Conservation (phyloP, 768 basidiomycete species). For the Russula brevipes region DNA sequence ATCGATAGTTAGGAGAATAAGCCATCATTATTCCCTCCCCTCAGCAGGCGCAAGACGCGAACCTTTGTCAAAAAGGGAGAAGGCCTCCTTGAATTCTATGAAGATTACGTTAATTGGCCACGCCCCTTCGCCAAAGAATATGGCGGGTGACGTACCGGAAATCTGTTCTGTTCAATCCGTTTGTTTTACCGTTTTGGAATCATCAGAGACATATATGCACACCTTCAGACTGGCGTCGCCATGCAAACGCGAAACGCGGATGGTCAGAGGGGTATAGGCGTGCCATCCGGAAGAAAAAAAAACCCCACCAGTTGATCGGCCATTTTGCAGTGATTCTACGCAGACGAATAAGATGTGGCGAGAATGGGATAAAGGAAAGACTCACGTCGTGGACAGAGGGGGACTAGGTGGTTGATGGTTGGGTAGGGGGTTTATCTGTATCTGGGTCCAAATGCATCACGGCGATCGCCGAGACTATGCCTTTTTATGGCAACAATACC, state of each 20-base stretch:
- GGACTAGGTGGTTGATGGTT: neutral
- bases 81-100: slow-evolving; percentile 96
- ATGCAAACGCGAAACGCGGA: neutral
- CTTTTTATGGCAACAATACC: neutral
- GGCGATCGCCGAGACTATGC: slow-evolving; percentile 14
- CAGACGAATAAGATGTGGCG: neutral
- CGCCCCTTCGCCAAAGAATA: neutral
- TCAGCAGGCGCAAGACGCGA: slow-evolving; percentile 25
- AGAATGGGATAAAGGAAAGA: neutral
- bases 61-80: slow-evolving; percentile 97
- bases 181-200: neutral
- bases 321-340: slow-evolving; percentile 32
- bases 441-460: neutral
- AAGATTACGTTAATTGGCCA: neutral
- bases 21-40: neutral
- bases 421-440: neutral
- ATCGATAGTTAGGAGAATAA: neutral
- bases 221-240: slow-evolving; percentile 52
- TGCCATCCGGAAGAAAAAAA: slow-evolving; percentile 12
- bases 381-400: neutral
- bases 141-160: slow-evolving; percentile 52
- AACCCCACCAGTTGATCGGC: slow-evolving; percentile 50
- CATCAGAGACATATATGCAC: slow-evolving; percentile 26
- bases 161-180: slow-evolving; percentile 70
- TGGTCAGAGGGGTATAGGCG: neutral